Conservation (phyloP, 768 basidiomycete genomes). For the Leccinum imitatum region DNA sequence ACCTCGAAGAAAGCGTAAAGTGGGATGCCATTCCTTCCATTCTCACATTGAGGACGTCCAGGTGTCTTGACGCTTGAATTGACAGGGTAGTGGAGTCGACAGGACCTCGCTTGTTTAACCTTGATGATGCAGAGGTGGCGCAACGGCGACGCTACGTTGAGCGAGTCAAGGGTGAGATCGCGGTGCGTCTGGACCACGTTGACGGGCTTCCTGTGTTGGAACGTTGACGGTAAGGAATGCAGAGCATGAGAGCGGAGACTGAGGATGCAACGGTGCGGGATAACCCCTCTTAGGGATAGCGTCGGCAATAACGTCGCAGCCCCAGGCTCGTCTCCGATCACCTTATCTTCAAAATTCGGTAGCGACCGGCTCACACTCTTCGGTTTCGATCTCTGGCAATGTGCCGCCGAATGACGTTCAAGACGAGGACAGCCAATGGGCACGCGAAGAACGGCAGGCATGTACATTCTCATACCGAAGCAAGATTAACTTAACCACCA, state of each 20-base stretch:
- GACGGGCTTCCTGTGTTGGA: constrained; percentile 3
- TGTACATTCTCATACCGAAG: constrained; percentile 7
- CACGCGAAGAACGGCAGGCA: constrained; percentile 83
- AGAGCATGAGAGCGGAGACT: constrained; percentile 77
- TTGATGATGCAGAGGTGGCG: constrained; percentile 75
- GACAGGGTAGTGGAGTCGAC: constrained; percentile 82
- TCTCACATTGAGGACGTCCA: not conserved
- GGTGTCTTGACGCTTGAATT: constrained; percentile 8
- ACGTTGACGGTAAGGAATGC: constrained; percentile 39
- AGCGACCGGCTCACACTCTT: constrained; percentile 20
- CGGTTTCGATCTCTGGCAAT: constrained; percentile 9
- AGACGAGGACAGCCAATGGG: constrained; percentile 78
- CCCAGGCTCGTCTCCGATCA: constrained; percentile 12
- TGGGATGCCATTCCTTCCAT: constrained; percentile 34
- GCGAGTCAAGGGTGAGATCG: constrained; percentile 71
- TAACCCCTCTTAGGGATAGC: not conserved
- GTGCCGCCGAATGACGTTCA: constrained; percentile 35
- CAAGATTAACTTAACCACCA: not conserved
- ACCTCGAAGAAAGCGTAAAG: constrained; percentile 93
- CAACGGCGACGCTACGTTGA: constrained; percentile 75
- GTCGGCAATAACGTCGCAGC: not conserved
- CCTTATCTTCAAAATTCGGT: constrained; percentile 18
- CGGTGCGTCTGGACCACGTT: constrained; percentile 51
- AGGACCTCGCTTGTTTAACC: constrained; percentile 80
- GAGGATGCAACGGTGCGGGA: constrained; percentile 26